Conservation (phyloP, 1,284 basidiomycete genomes). For the Lentinula novae-zelandiae region DNA sequence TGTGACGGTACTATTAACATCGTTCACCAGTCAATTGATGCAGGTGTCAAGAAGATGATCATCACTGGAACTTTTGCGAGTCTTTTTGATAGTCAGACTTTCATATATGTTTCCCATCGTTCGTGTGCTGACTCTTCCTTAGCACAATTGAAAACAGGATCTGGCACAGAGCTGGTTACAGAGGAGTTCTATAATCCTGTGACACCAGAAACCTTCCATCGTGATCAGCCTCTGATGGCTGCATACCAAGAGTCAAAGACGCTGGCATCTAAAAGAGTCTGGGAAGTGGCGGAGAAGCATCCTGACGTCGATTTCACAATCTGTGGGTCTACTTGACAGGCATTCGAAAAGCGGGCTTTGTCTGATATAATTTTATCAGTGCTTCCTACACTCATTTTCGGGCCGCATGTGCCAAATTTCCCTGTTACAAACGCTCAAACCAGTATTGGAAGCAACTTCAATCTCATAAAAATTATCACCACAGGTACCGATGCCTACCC, state of each 20-base stretch:
- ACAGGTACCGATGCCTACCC: constrained; percentile 10
- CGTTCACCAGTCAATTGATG: constrained; percentile 27
- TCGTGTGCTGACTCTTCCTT: background rate
- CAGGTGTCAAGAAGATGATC: constrained; percentile 29
- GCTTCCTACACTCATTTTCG: constrained; percentile 9
- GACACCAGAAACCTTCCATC: constrained; percentile 19
- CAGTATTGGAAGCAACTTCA: constrained; percentile 7
- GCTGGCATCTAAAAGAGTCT: constrained; percentile 24
- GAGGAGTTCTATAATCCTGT: constrained; percentile 15
- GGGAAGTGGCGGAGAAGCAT: constrained; percentile 24
- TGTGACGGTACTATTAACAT: constrained; percentile 28
- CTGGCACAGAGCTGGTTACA: constrained; percentile 2
- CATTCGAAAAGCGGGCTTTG: background rate
- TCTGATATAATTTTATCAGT: background rate
- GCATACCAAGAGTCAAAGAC: constrained; percentile 25
- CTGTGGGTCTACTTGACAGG: constrained; percentile 16
- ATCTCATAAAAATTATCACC: background rate
- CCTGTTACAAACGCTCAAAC: background rate
- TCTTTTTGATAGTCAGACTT: constrained; percentile 22
- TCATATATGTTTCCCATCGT: background rate
- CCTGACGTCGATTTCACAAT: constrained; percentile 23
- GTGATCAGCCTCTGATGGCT: constrained; percentile 8
- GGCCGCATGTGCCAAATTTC: constrained; percentile 8
- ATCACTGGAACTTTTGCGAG: constrained; percentile 28
- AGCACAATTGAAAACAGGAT: constrained; percentile 10